Conservation (phyloP, 139 green algal genomes). For the Spirogloea muscicola region DNA sequence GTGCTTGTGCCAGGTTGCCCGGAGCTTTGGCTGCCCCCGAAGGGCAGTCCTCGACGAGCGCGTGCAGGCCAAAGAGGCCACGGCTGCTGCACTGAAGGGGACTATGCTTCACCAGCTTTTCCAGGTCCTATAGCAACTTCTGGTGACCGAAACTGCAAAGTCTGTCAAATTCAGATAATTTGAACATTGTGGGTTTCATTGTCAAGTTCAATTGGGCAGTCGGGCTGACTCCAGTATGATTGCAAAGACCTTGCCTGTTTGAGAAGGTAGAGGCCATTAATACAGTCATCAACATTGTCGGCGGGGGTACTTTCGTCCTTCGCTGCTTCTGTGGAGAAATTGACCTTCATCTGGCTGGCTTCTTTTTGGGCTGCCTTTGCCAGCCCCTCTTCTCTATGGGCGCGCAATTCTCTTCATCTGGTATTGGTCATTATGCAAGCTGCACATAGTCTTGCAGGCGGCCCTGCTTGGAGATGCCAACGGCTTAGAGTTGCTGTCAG, state of each 20-base stretch:
- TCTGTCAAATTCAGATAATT: background rate
- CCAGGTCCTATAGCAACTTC: slow-evolving; percentile 28
- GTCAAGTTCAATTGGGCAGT: background rate
- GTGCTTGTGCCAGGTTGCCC: too few relatives aligned
- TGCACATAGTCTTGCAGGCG: background rate
- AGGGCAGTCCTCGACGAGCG: slow-evolving; percentile 36
- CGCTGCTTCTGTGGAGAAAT: too few relatives aligned
- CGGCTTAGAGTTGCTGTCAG: background rate
- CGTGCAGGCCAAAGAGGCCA: slow-evolving; percentile 5
- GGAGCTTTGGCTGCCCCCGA: slow-evolving; percentile 33
- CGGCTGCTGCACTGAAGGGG: slow-evolving; percentile 20
- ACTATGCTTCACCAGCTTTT: slow-evolving; percentile 48
- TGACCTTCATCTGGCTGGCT: too few relatives aligned
- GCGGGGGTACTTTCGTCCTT: too few relatives aligned
- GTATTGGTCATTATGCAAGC: background rate
- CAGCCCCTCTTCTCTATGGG: too few relatives aligned
- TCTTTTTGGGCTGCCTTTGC: too few relatives aligned
- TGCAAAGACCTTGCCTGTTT: too few relatives aligned
- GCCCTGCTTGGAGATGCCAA: background rate
- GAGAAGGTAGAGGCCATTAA: too few relatives aligned
- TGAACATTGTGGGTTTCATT: background rate
- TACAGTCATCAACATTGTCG: too few relatives aligned
- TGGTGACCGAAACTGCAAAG: background rate
- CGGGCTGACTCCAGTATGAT: background rate
- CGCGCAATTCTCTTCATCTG: too few relatives aligned